Evolutionary conservation across 345 rosid genomes (phyloP).

Genomic region (Hibiscus mutabilis): DNA sequence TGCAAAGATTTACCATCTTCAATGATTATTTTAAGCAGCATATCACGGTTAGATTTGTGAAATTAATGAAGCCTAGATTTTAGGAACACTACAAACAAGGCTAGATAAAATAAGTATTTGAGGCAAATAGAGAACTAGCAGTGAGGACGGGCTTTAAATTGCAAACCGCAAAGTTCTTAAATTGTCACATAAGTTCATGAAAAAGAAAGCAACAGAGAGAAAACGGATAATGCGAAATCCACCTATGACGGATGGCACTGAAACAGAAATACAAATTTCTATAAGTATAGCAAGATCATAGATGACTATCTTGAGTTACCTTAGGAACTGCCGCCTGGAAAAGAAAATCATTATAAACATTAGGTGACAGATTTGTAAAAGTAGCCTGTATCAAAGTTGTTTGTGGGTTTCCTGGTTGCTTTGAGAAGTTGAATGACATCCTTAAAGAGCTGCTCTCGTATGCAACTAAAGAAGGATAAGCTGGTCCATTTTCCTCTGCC

Average conservation of each 20-base stretch:
- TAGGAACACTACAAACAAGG: constrained; percentile 1
- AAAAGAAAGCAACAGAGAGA: not conserved
- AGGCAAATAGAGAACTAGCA: not conserved
- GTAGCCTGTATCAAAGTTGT: constrained; percentile 60
- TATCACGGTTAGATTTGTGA: not conserved
- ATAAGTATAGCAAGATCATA: not conserved
- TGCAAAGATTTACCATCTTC: not conserved
- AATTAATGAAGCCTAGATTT: not conserved
- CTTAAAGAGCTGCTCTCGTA: constrained; percentile 78
- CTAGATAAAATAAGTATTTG: not conserved
- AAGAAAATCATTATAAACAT: constrained; percentile 61
- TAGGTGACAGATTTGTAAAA: constrained; percentile 65
- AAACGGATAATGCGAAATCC: not conserved
- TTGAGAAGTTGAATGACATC: constrained; percentile 71
- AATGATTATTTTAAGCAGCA: not conserved
- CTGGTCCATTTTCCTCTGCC: constrained; percentile 71
- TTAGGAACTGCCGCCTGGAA: constrained; percentile 99
- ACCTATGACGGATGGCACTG: not conserved
- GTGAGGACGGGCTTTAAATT: not conserved
- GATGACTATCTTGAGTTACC: constrained; percentile 37
- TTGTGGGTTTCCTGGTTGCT: constrained; percentile 67
- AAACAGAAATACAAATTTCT: not conserved
- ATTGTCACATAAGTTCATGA: not conserved
- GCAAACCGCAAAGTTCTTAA: not conserved
- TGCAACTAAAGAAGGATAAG: constrained; percentile 68